Percentiles rank a stretch among this genome's conserved stretches.
phyloP scores from a whole-genome alignment of 352 stramenopile genomes.

The Bremia lactucae region DNA sequence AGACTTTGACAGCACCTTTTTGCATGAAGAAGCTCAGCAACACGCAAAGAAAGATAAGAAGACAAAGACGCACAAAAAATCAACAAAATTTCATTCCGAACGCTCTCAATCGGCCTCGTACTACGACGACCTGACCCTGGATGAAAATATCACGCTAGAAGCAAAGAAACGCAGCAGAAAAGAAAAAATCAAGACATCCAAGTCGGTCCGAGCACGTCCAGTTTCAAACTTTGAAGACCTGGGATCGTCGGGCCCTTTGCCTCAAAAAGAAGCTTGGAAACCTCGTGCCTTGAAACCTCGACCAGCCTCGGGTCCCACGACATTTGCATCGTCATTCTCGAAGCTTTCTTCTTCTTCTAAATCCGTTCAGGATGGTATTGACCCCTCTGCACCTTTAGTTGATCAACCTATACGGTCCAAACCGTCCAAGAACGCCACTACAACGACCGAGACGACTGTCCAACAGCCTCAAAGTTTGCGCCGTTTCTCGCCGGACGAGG shows the following conservation, averaged over 20 bases:
- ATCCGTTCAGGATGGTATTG: too few species aligned
- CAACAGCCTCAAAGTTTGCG: conserved; percentile 3
- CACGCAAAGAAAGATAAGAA: background rate
- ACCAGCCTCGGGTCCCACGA: conserved; percentile 6
- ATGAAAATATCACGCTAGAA: conserved; percentile 8
- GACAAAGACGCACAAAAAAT: conserved; percentile 3
- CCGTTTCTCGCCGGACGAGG: conserved; percentile 6
- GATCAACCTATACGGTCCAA: conserved; percentile 7
- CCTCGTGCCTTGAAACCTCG: conserved; percentile 5
- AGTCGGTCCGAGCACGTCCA: conserved; percentile 9
- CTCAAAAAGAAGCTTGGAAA: conserved; percentile 9
- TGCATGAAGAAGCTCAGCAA: too few species aligned
- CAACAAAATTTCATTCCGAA: conserved; percentile 4
- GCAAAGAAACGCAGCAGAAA: conserved; percentile 1
- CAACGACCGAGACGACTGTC: background rate
- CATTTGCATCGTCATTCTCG: background rate
- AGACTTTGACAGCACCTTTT: too few species aligned
- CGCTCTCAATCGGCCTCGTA: conserved; percentile 9
- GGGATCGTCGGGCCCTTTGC: conserved; percentile 2
- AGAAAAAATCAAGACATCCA: conserved; percentile 2
- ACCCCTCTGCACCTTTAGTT: conserved; percentile 1
- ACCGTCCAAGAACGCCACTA: conserved; percentile 5
- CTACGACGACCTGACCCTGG: conserved; percentile 12
- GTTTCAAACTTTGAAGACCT: conserved; percentile 12
- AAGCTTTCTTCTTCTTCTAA: too few species aligned